Evolutionary conservation across 176 grass and related monocot species (phyloP), one percentile per base, ranked within the genome.

Genomic region (Hyparrhenia diplandra): DNA sequence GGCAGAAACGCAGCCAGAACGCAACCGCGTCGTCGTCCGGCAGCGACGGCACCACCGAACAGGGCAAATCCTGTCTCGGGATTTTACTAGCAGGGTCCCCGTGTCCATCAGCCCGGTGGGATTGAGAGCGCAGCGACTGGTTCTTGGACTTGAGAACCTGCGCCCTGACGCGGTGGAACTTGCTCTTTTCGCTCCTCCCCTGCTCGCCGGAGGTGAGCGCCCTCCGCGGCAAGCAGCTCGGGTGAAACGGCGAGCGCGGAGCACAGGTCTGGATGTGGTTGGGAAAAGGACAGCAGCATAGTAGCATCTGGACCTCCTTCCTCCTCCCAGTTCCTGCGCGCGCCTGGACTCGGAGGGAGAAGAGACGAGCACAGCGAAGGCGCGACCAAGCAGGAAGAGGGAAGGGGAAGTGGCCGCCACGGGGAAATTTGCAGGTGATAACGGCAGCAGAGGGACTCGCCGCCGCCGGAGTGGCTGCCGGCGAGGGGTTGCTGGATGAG

Each of bases 1-100:
- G 63, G 58, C 88, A 89, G 5, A 55, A 89, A 78, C 80, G 72
- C 20, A 98, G 60, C 34, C 69, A 55, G 30, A 85, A 90, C 36
- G 88, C 84, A 24, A 94, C 71, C 29, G 69, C 65, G 74, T 66
- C 73, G 30, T 39, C 60, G 35, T 86, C 83, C 16, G 81, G 84
- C 7, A 63, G 43, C 10, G 35, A 52, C 21, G 35, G 60, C 28
- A 17, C n/a, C 1, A 36, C 60, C 13, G 87, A 71, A 21, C 65
- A 40, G 9, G 72, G n/a, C 61, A 71, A 83, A 21, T 79, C 60
- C 32, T 70, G 60, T 65, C 70, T 54, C 13, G 27, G 24, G 39
- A 61, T 29, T 81, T 83, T 78, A 74, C 29, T 35, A n/a, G 42
- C 23, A 77, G 77, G 32, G 21, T 29, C 13, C 23, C 23, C 17